A percentile compares a stretch with the other conserved stretches of the same genome.
Conservation (phyloP, 192 early-diverging fungal genomes). For the Backusella luteola region DNA sequence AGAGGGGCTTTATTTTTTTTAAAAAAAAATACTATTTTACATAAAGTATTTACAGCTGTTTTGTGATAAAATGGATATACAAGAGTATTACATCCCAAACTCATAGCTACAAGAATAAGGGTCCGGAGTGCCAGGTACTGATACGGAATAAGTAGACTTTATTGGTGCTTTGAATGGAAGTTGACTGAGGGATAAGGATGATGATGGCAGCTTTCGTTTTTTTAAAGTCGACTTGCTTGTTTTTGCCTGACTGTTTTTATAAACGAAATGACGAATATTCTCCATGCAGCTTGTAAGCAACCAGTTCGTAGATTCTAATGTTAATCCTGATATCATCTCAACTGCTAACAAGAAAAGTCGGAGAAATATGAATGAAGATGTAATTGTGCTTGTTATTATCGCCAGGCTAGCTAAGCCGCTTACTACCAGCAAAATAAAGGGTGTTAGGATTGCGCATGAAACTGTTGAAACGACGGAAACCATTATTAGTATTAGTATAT, state of each 20-base stretch:
- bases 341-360: constrained; percentile 9
- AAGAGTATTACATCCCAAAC: constrained; percentile 7
- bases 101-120: constrained; percentile 2
- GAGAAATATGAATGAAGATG: constrained; percentile 21
- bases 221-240: neutral
- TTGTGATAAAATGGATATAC: constrained; percentile 2
- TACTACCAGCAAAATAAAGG: constrained; percentile 6
- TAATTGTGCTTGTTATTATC: constrained; percentile 17
- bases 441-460: neutral
- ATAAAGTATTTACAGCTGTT: neutral
- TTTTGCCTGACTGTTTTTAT: neutral
- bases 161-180: constrained; percentile 12
- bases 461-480: constrained; percentile 10
- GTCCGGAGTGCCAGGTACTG: constrained; percentile 16
- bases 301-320: constrained; percentile 21
- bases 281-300: neutral
- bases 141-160: constrained; percentile 13
- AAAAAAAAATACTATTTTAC: neutral
- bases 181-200: constrained; percentile 10
- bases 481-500: neutral
- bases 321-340: constrained; percentile 16
- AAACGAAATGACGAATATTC: constrained; percentile 2
- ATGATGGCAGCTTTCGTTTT: constrained; percentile 6
- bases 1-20: neutral
- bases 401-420: constrained; percentile 7